Evolutionary conservation across 2,329 filamentous ascomycete genomes (phyloP).

Genomic region (Emydomyces testavorans): DNA sequence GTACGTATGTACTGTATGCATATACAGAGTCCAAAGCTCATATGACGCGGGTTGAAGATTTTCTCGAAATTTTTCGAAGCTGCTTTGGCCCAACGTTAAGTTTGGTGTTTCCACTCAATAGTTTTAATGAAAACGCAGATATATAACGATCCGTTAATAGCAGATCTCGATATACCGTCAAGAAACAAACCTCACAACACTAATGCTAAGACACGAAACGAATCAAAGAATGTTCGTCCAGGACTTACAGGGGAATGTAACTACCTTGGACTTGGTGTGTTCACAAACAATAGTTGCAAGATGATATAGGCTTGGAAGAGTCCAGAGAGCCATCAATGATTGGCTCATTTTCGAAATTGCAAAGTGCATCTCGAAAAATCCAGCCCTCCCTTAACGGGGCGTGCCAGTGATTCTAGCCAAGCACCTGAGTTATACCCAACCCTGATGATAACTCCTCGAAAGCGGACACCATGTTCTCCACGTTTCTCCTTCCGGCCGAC

Average conservation of each 20-base stretch:
- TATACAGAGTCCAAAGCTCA: neutral
- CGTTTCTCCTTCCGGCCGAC: conserved; percentile 8
- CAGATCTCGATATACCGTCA: too few species aligned
- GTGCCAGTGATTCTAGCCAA: neutral
- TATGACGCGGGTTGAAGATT: conserved; percentile 6
- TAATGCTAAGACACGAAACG: too few species aligned
- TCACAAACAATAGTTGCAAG: too few species aligned
- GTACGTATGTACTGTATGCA: neutral
- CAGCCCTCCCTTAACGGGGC: neutral
- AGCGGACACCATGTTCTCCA: conserved; percentile 4
- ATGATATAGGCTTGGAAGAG: neutral
- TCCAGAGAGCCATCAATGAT: neutral
- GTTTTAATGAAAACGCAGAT: conserved; percentile 1
- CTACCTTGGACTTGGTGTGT: neutral
- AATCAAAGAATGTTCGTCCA: too few species aligned
- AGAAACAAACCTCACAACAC: too few species aligned
- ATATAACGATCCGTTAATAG: too few species aligned
- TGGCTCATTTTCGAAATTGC: conserved; percentile 1
- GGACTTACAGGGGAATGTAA: too few species aligned
- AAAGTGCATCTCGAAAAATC: conserved; percentile 1
- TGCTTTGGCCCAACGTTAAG: neutral
- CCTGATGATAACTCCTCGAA: conserved; percentile 2
- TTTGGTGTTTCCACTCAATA: neutral
- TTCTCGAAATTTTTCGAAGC: neutral
- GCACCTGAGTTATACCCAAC: neutral